Evolutionary conservation across 2,329 filamentous ascomycete genomes (phyloP).

Genomic region (Colletotrichum lupini): DNA sequence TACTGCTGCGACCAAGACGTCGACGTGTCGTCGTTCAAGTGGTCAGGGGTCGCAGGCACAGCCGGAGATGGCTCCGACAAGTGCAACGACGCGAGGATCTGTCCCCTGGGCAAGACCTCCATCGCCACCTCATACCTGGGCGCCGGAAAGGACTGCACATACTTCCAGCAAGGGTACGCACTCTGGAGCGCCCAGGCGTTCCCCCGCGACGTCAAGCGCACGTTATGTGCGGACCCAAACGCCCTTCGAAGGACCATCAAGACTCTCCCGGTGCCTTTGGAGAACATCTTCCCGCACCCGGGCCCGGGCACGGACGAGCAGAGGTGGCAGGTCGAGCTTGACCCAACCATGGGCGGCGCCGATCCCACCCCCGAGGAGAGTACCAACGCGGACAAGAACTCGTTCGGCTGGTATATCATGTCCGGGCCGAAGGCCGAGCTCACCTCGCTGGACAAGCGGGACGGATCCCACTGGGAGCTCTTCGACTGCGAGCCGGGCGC

Average conservation of each 20-base stretch:
- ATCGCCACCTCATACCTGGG: not conserved
- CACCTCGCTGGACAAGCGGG: not conserved
- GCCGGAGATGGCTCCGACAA: not conserved
- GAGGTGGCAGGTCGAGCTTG: not conserved
- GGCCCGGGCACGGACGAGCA: not conserved
- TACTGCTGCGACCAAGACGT: constrained; percentile 1
- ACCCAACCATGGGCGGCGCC: constrained; percentile 1
- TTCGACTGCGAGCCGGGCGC: not conserved
- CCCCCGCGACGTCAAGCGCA: not conserved
- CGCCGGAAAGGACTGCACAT: not conserved
- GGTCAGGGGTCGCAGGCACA: not conserved
- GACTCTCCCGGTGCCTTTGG: constrained; percentile 1
- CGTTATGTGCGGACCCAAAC: not conserved
- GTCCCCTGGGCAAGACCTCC: not conserved
- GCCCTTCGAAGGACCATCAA: not conserved
- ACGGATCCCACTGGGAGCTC: constrained; percentile 14
- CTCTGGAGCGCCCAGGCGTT: too few species aligned
- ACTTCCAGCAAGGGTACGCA: too few species aligned
- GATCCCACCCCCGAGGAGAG: not conserved
- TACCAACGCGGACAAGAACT: constrained; percentile 4
- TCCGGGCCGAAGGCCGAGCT: not conserved
- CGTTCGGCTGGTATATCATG: constrained; percentile 7
- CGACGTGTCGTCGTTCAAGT: constrained; percentile 1
- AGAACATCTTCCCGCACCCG: not conserved
- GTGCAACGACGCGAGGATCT: not conserved